A percentile compares a stretch with the other conserved stretches of the same genome.
Conservation (phyloP, 352 stramenopile species). For the Thalassiosira mediterranea region DNA sequence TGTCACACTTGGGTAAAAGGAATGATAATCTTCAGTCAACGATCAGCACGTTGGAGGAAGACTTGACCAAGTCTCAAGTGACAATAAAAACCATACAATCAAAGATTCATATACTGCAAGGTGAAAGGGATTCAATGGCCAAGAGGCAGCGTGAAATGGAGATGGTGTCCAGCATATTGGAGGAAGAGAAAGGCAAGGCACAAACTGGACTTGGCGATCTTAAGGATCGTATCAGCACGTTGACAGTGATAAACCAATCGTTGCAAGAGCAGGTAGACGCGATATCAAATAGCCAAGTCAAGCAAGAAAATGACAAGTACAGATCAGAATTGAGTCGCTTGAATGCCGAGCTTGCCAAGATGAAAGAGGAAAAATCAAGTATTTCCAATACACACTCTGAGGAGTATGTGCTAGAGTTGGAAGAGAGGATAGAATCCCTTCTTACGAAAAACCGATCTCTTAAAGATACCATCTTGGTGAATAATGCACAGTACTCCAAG, state of each 20-base stretch:
- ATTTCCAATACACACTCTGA: neutral
- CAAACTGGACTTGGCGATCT: slow-evolving; percentile 24
- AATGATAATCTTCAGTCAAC: slow-evolving; percentile 36
- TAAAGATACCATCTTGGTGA: slow-evolving; percentile 55
- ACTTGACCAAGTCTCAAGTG: slow-evolving; percentile 37
- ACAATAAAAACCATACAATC: slow-evolving; percentile 44
- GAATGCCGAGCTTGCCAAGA: slow-evolving; percentile 22
- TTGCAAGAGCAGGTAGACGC: slow-evolving; percentile 50
- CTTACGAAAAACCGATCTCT: slow-evolving; percentile 16
- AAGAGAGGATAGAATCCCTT: slow-evolving; percentile 37
- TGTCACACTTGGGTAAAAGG: slow-evolving; percentile 36
- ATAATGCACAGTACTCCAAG: slow-evolving; percentile 58
- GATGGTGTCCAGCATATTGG: slow-evolving; percentile 21
- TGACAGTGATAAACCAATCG: slow-evolving; percentile 57
- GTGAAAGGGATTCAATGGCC: slow-evolving; percentile 37
- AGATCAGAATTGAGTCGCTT: slow-evolving; percentile 34
- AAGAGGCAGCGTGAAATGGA: slow-evolving; percentile 46
- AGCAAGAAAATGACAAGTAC: slow-evolving; percentile 26
- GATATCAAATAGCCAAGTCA: slow-evolving; percentile 9
- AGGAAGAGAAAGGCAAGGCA: slow-evolving; percentile 31
- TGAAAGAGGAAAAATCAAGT: slow-evolving; percentile 36
- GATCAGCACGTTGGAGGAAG: slow-evolving; percentile 23
- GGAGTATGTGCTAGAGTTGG: slow-evolving; percentile 14
- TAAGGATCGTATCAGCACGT: slow-evolving; percentile 46
- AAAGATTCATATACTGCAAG: slow-evolving; percentile 32